A percentile compares a stretch with the other conserved stretches of the same genome.
phyloP scores from a whole-genome alignment of 768 basidiomycete species.

The Tephrocybe sp. region DNA sequence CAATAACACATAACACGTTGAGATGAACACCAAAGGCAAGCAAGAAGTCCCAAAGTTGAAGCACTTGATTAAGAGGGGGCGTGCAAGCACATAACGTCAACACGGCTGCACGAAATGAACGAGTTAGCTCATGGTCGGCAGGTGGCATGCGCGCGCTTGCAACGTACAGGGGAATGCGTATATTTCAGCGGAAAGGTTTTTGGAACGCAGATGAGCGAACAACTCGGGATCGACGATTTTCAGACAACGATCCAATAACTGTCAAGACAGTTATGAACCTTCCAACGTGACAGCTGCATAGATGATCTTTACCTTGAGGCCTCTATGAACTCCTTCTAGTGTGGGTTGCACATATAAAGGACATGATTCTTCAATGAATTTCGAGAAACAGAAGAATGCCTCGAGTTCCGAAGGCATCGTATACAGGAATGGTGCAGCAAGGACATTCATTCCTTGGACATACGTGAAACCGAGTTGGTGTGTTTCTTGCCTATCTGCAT shows the following conservation, averaged over 20 bases:
- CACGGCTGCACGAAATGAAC: slow-evolving; percentile 53
- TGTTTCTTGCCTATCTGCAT: slow-evolving; percentile 67
- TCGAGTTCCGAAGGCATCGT: slow-evolving; percentile 98
- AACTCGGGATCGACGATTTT: slow-evolving; percentile 89
- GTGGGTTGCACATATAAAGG: slow-evolving; percentile 98
- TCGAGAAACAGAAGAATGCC: slow-evolving; percentile 94
- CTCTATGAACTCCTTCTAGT: slow-evolving; percentile 91
- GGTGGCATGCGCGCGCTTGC: background rate
- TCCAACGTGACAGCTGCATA: background rate
- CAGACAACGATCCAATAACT: slow-evolving; percentile 93
- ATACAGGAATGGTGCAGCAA: slow-evolving; percentile 96
- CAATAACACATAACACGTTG: slow-evolving; percentile 95
- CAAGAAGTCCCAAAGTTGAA: slow-evolving; percentile 96
- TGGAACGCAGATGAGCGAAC: slow-evolving; percentile 76
- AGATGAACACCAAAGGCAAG: slow-evolving; percentile 95
- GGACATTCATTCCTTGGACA: slow-evolving; percentile 99
- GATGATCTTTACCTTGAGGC: slow-evolving; percentile 67
- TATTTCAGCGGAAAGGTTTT: slow-evolving; percentile 92
- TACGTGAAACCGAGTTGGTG: slow-evolving; percentile 90
- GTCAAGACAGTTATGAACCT: background rate
- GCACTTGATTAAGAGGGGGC: slow-evolving; percentile 91
- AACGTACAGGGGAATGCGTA: slow-evolving; percentile 95
- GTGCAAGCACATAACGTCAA: slow-evolving; percentile 96
- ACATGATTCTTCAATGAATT: slow-evolving; percentile 93
- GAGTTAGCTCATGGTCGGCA: background rate